Evolutionary conservation across 192 early-diverging fungal genomes (phyloP).

Genomic region (Coemansia sp.): DNA sequence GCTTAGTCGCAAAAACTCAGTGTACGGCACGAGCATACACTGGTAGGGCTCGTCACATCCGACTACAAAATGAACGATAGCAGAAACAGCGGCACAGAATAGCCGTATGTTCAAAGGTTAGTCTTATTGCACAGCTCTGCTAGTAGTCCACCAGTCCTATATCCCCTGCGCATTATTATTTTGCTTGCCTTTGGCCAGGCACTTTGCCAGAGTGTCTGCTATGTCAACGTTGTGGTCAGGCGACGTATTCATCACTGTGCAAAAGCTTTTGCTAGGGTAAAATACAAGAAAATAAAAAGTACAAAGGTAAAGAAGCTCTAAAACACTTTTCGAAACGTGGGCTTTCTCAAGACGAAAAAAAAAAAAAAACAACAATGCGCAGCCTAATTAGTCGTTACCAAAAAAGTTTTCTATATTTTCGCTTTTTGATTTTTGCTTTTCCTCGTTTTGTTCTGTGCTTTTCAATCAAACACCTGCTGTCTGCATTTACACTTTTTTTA

Average conservation of each 20-base stretch:
- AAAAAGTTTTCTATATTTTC: not conserved
- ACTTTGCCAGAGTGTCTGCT: constrained; percentile 20
- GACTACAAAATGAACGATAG: not conserved
- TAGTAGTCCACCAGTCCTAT: not conserved
- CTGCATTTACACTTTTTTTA: not conserved
- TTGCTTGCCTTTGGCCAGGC: constrained; percentile 24
- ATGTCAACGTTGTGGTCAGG: not conserved
- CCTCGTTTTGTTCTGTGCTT: not conserved
- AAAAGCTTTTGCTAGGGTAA: not conserved
- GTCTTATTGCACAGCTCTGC: not conserved
- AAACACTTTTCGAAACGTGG: too few relatives aligned
- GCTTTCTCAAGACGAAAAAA: too few relatives aligned
- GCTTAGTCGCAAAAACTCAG: constrained; percentile 24
- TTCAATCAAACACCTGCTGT: too few relatives aligned
- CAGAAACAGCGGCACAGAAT: not conserved
- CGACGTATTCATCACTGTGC: constrained; percentile 11
- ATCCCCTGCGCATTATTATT: not conserved
- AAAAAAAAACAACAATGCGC: too few relatives aligned
- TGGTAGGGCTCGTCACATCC: constrained; percentile 22
- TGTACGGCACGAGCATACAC: constrained; percentile 35
- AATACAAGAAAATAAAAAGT: not conserved
- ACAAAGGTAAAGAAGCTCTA: not conserved
- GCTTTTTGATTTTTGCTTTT: not conserved
- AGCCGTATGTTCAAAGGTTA: not conserved
- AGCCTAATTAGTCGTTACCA: too few relatives aligned